Evolutionary conservation across 257 asterid genomes (phyloP).

Genomic region (Scutellaria baicalensis): DNA sequence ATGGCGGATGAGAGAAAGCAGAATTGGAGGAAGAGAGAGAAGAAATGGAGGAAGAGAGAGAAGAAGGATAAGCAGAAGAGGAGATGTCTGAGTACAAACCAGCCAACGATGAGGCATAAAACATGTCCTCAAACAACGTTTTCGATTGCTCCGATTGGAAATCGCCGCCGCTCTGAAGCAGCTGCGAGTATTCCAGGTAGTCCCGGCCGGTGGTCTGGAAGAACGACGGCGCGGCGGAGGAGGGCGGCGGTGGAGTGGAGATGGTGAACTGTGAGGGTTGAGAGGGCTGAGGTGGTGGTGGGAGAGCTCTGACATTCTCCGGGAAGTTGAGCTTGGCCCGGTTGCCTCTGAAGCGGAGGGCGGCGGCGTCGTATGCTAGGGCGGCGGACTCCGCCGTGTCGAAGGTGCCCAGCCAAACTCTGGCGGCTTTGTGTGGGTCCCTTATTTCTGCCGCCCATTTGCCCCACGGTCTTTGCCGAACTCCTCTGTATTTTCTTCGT

Average conservation of each 20-base stretch:
- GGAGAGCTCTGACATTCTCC: slow-evolving; percentile 36
- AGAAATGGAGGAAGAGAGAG: neutral
- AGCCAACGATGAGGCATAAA: slow-evolving; percentile 39
- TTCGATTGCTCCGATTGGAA: slow-evolving; percentile 20
- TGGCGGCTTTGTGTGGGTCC: slow-evolving; percentile 79
- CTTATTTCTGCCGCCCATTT: slow-evolving; percentile 97
- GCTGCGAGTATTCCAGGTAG: slow-evolving; percentile 50
- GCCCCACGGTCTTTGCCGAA: slow-evolving; percentile 91
- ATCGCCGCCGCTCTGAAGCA: slow-evolving; percentile 34
- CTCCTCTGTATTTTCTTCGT: slow-evolving; percentile 68
- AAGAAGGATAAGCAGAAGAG: neutral
- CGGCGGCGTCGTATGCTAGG: slow-evolving; percentile 82
- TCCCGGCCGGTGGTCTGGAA: slow-evolving; percentile 34
- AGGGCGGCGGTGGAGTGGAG: slow-evolving; percentile 8
- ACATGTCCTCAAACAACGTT: slow-evolving; percentile 40
- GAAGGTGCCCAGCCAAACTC: slow-evolving; percentile 92
- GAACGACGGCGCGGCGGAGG: slow-evolving; percentile 12
- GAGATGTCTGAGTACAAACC: slow-evolving; percentile 36
- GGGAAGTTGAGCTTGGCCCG: slow-evolving; percentile 91
- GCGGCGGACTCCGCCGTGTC: slow-evolving; percentile 96
- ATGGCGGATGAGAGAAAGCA: neutral
- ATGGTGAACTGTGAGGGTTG: slow-evolving; percentile 16
- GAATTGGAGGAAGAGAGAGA: slow-evolving; percentile 2
- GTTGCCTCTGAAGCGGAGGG: slow-evolving; percentile 70
- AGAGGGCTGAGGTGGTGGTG: slow-evolving; percentile 15